A percentile compares a stretch with the other conserved stretches of the same genome.
These are phyloP conservation scores for Medicago arabica DNA, from an alignment of 306 rosid species.

Conservation along the genomic window DNA sequence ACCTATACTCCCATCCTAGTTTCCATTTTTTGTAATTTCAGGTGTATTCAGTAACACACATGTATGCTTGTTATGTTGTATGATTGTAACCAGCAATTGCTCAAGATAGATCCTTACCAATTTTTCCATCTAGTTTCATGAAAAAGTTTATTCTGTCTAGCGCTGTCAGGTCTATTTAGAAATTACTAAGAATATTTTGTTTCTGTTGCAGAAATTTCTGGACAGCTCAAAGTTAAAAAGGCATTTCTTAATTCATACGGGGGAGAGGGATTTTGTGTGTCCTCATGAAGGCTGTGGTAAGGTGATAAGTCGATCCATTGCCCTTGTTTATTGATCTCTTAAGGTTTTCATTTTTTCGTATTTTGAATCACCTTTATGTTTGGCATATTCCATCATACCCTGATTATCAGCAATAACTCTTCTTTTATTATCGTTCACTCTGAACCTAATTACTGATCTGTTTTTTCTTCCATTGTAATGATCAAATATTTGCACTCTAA, in stretches of 20 bases:
- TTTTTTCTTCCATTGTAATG: slow-evolving; percentile 2
- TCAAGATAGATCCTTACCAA: slow-evolving; percentile 2
- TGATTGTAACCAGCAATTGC: background rate
- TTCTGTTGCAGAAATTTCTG: slow-evolving; percentile 87
- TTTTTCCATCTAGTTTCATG: background rate
- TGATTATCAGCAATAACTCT: background rate
- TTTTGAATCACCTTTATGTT: slow-evolving; percentile 22
- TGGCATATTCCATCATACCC: slow-evolving; percentile 10
- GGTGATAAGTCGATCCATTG: slow-evolving; percentile 64
- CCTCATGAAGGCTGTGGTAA: slow-evolving; percentile 99
- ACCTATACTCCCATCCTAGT: background rate
- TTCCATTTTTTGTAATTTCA: background rate
- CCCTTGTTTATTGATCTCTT: slow-evolving; percentile 33
- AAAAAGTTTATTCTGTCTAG: background rate
- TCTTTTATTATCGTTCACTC: slow-evolving; percentile 22
- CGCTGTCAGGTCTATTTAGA: slow-evolving; percentile 61
- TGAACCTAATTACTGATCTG: background rate
- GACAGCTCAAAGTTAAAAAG: slow-evolving; percentile 98
- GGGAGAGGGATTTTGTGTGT: slow-evolving; percentile 91
- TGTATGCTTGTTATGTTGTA: slow-evolving; percentile 23
- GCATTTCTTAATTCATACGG: slow-evolving; percentile 94
- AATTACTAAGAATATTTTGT: slow-evolving; percentile 50
- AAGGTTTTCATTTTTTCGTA: slow-evolving; percentile 25
- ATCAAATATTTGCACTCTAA: slow-evolving; percentile 1
- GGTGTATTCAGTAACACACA: background rate